Evolutionary conservation across 139 green algal species (phyloP), one percentile per base, ranked within the genome.

Genomic region (Volvox africanus): DNA sequence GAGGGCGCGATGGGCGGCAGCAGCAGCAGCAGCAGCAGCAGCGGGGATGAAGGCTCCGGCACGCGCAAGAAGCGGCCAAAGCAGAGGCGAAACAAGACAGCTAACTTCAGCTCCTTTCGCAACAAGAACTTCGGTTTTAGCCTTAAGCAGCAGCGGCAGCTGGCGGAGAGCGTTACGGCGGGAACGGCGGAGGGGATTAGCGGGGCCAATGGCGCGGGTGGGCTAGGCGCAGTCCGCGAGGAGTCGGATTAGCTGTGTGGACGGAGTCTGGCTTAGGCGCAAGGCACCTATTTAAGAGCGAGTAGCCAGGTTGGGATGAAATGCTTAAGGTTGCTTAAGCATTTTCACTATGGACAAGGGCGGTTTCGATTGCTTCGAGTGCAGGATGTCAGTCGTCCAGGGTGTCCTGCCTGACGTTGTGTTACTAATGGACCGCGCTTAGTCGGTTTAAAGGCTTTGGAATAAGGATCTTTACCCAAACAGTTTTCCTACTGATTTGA

Each of bases 111-210:
- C 32, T 69, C 32, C 16, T 91, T 91, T 61, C 50, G 87, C 61
- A 91, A 91, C 50, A 91, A 91, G 76, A 90, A 83, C 73, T 84
- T 84, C 36, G 76, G 61, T 32, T 50, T 86, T 61, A 30, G 76
- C 3, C 26, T 86, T 3, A 91, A 91, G 76, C 14, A 85, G 61
- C 87, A 85, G 87, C 44, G 44, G 87, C 50, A 75, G 71, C 19
- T 83, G 19, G 36, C 50, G 86, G 86, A 90, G 73, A 76, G 36
- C 35, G 69, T 76, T 50, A 77, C 86, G 85, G 67, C 37, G n/a
- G 37, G 13, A 6, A 62, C 11, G 26, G 80, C 50, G 26, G 80
- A 61, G 16, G 50, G 50, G 13, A 55, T 16, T 44, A 55, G 80
- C 0, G 80, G 67, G 24, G 67, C 65, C 68, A 17, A 55, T 22